Base-by-base conservation (phyloP, 202 grass and related monocot genomes). In the Carex arenaria region DNA sequence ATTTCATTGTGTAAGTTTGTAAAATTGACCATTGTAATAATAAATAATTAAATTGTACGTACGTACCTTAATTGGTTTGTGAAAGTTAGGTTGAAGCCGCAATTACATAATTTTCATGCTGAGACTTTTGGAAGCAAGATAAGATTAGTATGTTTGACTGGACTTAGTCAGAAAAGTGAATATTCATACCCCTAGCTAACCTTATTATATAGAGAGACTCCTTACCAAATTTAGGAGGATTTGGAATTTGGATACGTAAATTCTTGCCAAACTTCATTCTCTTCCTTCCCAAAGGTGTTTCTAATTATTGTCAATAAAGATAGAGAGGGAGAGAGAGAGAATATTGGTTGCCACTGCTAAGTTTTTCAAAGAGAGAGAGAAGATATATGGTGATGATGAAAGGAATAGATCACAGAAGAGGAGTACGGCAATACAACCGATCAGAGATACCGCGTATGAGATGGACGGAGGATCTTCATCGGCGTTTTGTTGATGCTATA, bases 391-490 rank as follows among this genome's bases (percentile, higher is more conserved):
- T 22, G 30, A 94, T 22, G 30, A 94, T 94, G 94, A 85, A 84
- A 89, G 87, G 91, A 17, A 85, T 86, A 7, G 87, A 94, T 26
- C 26, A 26, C 64, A 94, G 87, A 78, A 90, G 86, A 85, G 88
- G 85, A 42, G 82, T 92, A 62, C 83, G 97, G 88, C 93, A 91
- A 79, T 99, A 99, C 85, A 93, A 88, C 87, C 73, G 97, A 22
- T 96, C 97, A 0, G 90, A 94, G 36, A 78, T 83, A 63, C 97
- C 91, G 5, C 91, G 97, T 68, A 90, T 96, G 84, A 85, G 88
- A 64, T 99, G 97, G 97, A 96, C 97, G 3, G 93, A 94, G 84
- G 97, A 96, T 80, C 88, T 99, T 8, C 97, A 99, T 84, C 85
- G 84, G 51, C 85, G 85, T 81, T 99, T 99, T 36, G 55, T 89